Base-by-base conservation (phyloP, 352 stramenopile species). In the Phytophthora cactorum region DNA sequence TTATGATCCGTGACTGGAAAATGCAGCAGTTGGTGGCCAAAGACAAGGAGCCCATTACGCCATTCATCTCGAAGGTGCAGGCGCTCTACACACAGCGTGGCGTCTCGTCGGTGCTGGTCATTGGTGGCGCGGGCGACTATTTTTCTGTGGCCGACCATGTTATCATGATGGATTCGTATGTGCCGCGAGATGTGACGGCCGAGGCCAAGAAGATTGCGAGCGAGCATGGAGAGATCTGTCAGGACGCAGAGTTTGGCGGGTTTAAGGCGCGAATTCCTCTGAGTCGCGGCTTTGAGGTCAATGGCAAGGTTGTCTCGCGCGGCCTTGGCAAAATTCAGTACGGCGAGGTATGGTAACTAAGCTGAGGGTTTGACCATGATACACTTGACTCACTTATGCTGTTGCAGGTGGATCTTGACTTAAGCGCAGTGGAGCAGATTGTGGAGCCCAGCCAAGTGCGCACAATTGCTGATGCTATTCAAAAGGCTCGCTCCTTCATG, bases 1-100 rank as follows among this genome's bases (percentile, higher is more conserved):
- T 99, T 61, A 99, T 99, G 97, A 98, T 98, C 53, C 88, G 97
- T 27, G 97, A 99, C 75, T 89, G 92, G 70, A 97, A 98, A 75
- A 99, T 99, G 96, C 95, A 98, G 80, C 84, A 97, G 63, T 82
- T 99, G 5, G 96, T 99, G 1, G 79, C 95, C 4, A 89, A 90
- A 58, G 89, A 98, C 50, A 98, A 98, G 69, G 97, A 99, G 71
- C 97, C 97, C 1, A 99, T 99, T 70, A 99, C 96, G 34, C 97
- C 97, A 3, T 99, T 99, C 76, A 96, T 99, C 57, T 89, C 88
- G 39, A 97, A 98, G 64, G 89, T 97, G n/a, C 91, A 93, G 31
- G 93, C 94, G 17, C 82, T 99, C 8, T 98, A 91, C 74, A 70
- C 84, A 41, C 84, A 97, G 44, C 70, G 89, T 12, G 81, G 82